These are phyloP conservation scores for Wickerhamomyces ciferrii DNA, from an alignment of 805 yeast species.

Conservation along the genomic window DNA sequence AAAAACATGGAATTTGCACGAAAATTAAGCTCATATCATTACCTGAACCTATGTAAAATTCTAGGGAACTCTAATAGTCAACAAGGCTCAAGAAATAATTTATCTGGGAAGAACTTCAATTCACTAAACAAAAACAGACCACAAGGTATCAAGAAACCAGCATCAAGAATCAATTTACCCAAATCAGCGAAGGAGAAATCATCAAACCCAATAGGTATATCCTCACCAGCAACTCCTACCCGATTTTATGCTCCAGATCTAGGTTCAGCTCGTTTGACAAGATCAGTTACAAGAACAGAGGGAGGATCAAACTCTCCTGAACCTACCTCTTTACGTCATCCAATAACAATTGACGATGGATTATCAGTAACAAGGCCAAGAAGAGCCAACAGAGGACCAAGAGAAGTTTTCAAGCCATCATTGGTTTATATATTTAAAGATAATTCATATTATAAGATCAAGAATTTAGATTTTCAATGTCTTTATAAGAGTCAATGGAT, in stretches of 20 bases:
- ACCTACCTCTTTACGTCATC: not conserved
- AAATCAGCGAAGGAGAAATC: not conserved
- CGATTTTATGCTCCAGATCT: not conserved
- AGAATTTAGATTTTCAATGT: slow-evolving; percentile 71
- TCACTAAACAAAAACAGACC: not conserved
- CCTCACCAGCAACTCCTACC: not conserved
- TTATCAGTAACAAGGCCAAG: not conserved
- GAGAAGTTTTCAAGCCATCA: slow-evolving; percentile 30
- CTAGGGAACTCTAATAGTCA: not conserved
- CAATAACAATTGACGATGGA: slow-evolving; percentile 4
- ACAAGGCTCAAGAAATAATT: no score
- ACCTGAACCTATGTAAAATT: not conserved
- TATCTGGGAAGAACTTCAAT: not conserved
- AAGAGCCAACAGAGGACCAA: not conserved
- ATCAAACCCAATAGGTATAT: not conserved
- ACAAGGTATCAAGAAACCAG: not conserved
- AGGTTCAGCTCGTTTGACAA: not conserved
- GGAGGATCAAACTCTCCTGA: not conserved
- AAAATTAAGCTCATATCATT: not conserved
- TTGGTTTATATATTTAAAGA: slow-evolving; percentile 49
- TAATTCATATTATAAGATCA: slow-evolving; percentile 48
- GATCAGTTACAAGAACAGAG: not conserved
- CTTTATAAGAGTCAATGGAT: slow-evolving; percentile 81
- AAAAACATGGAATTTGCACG: not conserved
- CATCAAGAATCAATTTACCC: not conserved